phyloP scores from a whole-genome alignment of 2,329 filamentous ascomycete genomes.

The Cladosporium cucumerinum region DNA sequence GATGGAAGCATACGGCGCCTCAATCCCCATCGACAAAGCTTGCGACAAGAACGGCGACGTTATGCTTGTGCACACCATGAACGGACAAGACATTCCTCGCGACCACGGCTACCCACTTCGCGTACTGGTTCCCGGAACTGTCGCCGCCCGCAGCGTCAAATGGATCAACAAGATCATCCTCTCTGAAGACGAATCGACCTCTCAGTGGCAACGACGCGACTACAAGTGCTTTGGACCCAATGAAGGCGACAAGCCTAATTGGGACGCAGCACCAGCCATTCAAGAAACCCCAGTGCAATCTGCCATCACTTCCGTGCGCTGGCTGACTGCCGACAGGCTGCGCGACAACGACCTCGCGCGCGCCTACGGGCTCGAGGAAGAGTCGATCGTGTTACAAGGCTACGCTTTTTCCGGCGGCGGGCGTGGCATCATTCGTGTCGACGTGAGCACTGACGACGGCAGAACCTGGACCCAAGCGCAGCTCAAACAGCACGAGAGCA shows the following conservation, averaged over 20 bases:
- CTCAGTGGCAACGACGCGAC: constrained; percentile 64
- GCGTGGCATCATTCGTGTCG: constrained; percentile 61
- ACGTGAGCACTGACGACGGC: constrained; percentile 62
- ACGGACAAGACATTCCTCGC: constrained; percentile 58
- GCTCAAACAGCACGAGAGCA: constrained; percentile 51
- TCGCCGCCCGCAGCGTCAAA: constrained; percentile 66
- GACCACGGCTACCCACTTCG: constrained; percentile 62
- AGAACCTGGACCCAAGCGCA: constrained; percentile 62
- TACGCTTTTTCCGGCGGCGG: constrained; percentile 69
- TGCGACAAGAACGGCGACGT: constrained; percentile 62
- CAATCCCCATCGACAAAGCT: constrained; percentile 58
- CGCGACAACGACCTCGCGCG: not conserved
- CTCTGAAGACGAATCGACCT: constrained; percentile 63
- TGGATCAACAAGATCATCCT: constrained; percentile 65
- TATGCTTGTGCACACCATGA: constrained; percentile 59
- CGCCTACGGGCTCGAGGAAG: constrained; percentile 17
- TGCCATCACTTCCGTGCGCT: constrained; percentile 53
- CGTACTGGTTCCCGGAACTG: constrained; percentile 52
- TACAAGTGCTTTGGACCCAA: constrained; percentile 66
- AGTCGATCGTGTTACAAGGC: constrained; percentile 46
- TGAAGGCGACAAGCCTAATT: constrained; percentile 51
- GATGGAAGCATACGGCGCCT: constrained; percentile 60
- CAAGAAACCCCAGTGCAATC: constrained; percentile 68
- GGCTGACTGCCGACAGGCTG: constrained; percentile 14
- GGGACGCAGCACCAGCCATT: constrained; percentile 61